Base-by-base conservation (phyloP, 495 filamentous ascomycete species). In the Podospora fimiseda region DNA sequence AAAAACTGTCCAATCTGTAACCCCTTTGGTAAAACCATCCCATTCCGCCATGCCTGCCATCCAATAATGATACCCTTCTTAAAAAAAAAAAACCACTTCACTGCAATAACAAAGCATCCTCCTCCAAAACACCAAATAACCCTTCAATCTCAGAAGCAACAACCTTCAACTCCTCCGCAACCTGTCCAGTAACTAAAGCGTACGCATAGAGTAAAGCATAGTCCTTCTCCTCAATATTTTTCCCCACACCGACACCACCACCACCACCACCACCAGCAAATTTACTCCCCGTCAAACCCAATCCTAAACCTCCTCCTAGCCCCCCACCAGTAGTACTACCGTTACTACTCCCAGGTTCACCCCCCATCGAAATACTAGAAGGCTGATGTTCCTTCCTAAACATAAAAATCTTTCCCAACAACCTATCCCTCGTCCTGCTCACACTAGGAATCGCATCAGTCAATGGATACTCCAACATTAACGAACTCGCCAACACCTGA, bases 381-480 rank as follows among this genome's bases (percentile, higher is more conserved):
- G 63, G 52, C 18, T 58, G 76, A n/a, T 78, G 79, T 49, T 84
- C 79, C 61, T 85, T 84, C 23, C 91, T 74, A 67, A 90, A 96
- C 57, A 82, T 81, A 56, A 90, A 95, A 36, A 96, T 85, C 68
- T 89, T 92, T 9, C 89, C 88, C n/a, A 98, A 75, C 39, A 97
- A 68, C 50, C 89, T 74, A 61, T 97, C 92, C 23, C 93, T 73
- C 19, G 83, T 81, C 64, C 89, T 81, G 19, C 86, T 79, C 20
- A 90, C 85, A 55, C 82, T 92, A 3, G 93, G 93, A 11, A 97
- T 69, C 19, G 85, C 86, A 59, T 94, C 89, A 20, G 86, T 94
- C 37, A 98, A 72, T 0, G 93, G 92, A 56, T 95, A 96, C 63
- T 94, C 91, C 1, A 97, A 78, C 72, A 93, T 93, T 67, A 97